These are phyloP conservation scores for Mariannaea sp. DNA, from an alignment of 2,329 filamentous ascomycete species.

Conservation along the genomic window DNA sequence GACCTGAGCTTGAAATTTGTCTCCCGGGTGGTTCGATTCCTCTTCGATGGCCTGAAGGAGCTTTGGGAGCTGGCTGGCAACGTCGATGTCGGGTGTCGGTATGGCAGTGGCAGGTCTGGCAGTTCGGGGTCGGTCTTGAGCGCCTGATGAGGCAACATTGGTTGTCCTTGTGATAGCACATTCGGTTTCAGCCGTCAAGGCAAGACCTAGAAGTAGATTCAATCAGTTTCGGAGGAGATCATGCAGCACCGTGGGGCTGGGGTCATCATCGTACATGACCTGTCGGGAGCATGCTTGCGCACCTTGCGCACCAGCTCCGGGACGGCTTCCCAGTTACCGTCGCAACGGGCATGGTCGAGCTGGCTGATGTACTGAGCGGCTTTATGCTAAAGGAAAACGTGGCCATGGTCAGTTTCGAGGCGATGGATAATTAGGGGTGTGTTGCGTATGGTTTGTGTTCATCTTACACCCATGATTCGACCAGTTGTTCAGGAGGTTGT, in stretches of 20 bases:
- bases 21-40: slow-evolving; percentile 58
- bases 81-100: slow-evolving; percentile 51
- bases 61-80: slow-evolving; percentile 52
- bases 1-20: slow-evolving; percentile 77
- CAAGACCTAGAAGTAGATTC: slow-evolving; percentile 58
- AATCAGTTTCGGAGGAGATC: slow-evolving; percentile 17
- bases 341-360: slow-evolving; percentile 85
- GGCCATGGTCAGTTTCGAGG: slow-evolving; percentile 29
- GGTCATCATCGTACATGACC: slow-evolving; percentile 69
- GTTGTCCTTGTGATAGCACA: slow-evolving; percentile 63
- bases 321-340: slow-evolving; percentile 83
- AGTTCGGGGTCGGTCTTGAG: slow-evolving; percentile 22
- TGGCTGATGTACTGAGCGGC: slow-evolving; percentile 79
- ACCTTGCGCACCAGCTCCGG: slow-evolving; percentile 92
- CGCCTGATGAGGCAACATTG: slow-evolving; percentile 38
- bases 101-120: slow-evolving; percentile 50
- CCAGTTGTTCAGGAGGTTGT: slow-evolving; percentile 40
- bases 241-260: slow-evolving; percentile 10
- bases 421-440: slow-evolving; percentile 11
- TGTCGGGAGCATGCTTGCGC: slow-evolving; percentile 86
- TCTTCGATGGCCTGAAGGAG: slow-evolving; percentile 62
- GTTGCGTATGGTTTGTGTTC: slow-evolving; percentile 4
- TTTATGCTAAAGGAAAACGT: slow-evolving; percentile 61
- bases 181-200: slow-evolving; percentile 72
- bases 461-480: slow-evolving; percentile 46